Conservation (phyloP, 805 yeast genomes). For the Metschnikowia continentalis region DNA sequence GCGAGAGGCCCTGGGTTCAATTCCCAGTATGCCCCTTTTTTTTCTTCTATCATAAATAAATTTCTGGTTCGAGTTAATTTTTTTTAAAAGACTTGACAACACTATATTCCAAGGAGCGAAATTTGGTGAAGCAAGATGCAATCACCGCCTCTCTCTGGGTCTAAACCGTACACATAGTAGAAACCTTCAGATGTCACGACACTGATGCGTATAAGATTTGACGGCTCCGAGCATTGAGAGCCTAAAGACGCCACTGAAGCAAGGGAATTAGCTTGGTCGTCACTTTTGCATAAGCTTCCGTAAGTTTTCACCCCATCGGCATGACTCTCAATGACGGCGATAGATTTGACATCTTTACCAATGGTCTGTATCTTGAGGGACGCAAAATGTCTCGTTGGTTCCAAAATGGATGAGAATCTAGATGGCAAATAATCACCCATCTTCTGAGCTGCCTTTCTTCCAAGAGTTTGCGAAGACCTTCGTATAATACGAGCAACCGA, state of each 20-base stretch:
- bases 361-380: slow-evolving; percentile 60
- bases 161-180: slow-evolving; percentile 75
- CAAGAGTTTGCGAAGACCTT: slow-evolving; percentile 72
- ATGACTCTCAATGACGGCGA: slow-evolving; percentile 42
- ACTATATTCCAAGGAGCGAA: slow-evolving; percentile 38
- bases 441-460: slow-evolving; percentile 78
- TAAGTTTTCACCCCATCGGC: slow-evolving; percentile 30
- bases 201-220: slow-evolving; percentile 44
- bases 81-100: not conserved
- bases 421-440: slow-evolving; percentile 86
- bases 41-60: not conserved
- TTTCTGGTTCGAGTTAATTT: no score
- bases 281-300: slow-evolving; percentile 14
- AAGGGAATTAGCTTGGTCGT: slow-evolving; percentile 4
- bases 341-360: slow-evolving; percentile 38
- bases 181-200: slow-evolving; percentile 82
- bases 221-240: slow-evolving; percentile 13
- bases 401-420: slow-evolving; percentile 75
- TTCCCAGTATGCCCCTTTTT: slow-evolving; percentile 18
- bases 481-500: slow-evolving; percentile 74
- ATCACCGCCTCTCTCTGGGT: slow-evolving; percentile 90
- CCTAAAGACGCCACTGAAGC: slow-evolving; percentile 4
- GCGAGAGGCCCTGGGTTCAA: slow-evolving; percentile 20
- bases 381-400: slow-evolving; percentile 90
- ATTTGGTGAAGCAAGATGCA: slow-evolving; percentile 76